Percentiles rank a stretch among this genome's conserved stretches.
Conservation (phyloP, 768 basidiomycete genomes). For the Tubosaeta brunneosetosa region DNA sequence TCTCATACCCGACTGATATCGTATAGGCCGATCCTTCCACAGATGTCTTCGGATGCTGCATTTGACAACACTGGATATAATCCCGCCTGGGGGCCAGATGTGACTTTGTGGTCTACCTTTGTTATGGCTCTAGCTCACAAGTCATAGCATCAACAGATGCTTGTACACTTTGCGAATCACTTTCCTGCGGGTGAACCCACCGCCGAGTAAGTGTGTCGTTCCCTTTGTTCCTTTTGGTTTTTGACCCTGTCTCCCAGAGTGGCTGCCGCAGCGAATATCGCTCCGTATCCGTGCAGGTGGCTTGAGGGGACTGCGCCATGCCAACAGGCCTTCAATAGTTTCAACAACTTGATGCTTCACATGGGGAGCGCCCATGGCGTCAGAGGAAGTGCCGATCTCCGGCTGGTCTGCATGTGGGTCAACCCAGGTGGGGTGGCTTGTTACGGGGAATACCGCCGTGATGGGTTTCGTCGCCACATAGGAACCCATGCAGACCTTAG, state of each 20-base stretch:
- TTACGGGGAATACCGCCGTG: not conserved
- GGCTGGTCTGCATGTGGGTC: not conserved
- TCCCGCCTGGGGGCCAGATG: not conserved
- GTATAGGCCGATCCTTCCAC: not conserved
- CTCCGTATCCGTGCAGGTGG: not conserved
- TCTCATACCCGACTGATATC: not conserved
- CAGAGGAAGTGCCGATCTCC: not conserved
- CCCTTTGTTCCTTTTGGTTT: not conserved
- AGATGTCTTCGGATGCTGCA: no score
- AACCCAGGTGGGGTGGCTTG: not conserved
- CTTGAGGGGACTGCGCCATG: not conserved
- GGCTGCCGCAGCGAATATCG: not conserved
- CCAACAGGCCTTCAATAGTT: not conserved
- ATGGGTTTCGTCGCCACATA: not conserved
- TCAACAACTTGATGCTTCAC: conserved; percentile 8
- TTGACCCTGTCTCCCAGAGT: not conserved
- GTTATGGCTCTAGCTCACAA: not conserved
- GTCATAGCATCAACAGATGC: not conserved
- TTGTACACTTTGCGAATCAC: not conserved
- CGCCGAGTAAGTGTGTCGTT: not conserved
- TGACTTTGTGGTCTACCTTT: not conserved
- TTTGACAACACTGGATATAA: not conserved
- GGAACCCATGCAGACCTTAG: not conserved
- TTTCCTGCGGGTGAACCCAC: not conserved
- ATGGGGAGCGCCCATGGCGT: not conserved